Evolutionary conservation across 2,329 filamentous ascomycete genomes (phyloP), one percentile per base, ranked within the genome.

Genomic region (Trichoderma simmonsii): DNA sequence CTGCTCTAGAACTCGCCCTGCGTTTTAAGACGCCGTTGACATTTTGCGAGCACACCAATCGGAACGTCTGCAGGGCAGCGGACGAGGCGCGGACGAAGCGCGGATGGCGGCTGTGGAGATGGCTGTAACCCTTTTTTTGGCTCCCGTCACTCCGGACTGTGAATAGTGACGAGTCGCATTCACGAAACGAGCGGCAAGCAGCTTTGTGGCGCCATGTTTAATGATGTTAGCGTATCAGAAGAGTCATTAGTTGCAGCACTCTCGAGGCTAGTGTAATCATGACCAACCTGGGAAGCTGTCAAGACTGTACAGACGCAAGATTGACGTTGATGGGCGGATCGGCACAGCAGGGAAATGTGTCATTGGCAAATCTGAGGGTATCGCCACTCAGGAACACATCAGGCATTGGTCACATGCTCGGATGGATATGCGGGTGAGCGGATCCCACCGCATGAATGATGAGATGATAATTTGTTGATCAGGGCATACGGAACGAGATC

Each of bases 161-260:
- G 39, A 62, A 62, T 70, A 68, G 65, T 70, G 67, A 70, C 57
- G 21, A 70, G 57, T 70, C 67, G 56, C 36, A 70, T 70, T 62
- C n/a, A 61, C 26, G 28, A 70, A 36, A 54, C 24, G 67, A 48
- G 51, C 64, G 59, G 57, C 57, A 70, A 54, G 18, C 39, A 48
- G 14, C 39, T 28, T 60, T 62, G 67, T 70, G 67, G 56, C 67
- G 67, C 67, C 57, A 54, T 70, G 28, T 62, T 70, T 62, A 54
- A 39, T 57, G 28, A 34, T 48, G 5, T 62, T 62, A 62, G 67
- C 57, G 67, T 54, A 54, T 61, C n/a, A 26, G 32, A 36, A 26
- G 32, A 36, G 67, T 26, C 56, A 32, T 51, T 70, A 70, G 67
- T 36, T 43, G 36, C 67, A 70, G 56, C 67, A 62, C 39, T 26